Evolutionary conservation across 495 filamentous ascomycete genomes (phyloP), one percentile per base, ranked within the genome.

Genomic region (Barbatosphaeria neglecta): DNA sequence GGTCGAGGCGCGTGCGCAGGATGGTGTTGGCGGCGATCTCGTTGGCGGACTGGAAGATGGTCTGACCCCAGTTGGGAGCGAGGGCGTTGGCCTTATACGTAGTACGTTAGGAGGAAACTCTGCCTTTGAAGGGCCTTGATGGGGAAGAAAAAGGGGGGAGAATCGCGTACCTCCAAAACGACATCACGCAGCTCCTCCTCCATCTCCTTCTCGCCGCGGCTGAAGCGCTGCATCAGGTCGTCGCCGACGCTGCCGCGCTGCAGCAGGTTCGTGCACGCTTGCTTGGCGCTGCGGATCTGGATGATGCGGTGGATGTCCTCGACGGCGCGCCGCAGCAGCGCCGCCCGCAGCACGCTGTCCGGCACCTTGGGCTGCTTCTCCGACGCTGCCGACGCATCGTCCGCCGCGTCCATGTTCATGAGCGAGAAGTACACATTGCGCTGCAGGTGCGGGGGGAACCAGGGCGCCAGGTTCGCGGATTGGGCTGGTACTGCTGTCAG

Each of bases 151-250:
- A 22, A 31, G 17, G 6, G 44, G 2, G 16, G 33, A 6, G 18
- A 6, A 51, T 4, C 1, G 13, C 67, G 45, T 62, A 93, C 88
- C 83, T 98, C 92, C 54, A 81, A 76, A 27, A 96, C 87, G 37
- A 96, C 89, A 68, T 98, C 92, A 50, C 84, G 73, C 27, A 98
- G 70, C 65, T 98, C 92, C 49, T 89, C 90, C 65, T 98, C 89
- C 70, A 95, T 93, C 71, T 97, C 92, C 72, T 90, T 90, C 75
- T 98, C 92, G 22, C 90, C 92, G 35, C 85, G 71, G 55, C 77
- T 59, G 61, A 96, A 94, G 33, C 92, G 74, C 69, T 96, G 92
- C 85, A 89, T 96, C 37, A 97, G 63, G 63, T 98, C 92, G 66
- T 98, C 93, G 7, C 93, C 90, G 1, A 98, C 88, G 62, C 85